Evolutionary conservation across 768 basidiomycete genomes (phyloP), one percentile per base, ranked within the genome.

Genomic region (Tricholoma bakamatsutake): DNA sequence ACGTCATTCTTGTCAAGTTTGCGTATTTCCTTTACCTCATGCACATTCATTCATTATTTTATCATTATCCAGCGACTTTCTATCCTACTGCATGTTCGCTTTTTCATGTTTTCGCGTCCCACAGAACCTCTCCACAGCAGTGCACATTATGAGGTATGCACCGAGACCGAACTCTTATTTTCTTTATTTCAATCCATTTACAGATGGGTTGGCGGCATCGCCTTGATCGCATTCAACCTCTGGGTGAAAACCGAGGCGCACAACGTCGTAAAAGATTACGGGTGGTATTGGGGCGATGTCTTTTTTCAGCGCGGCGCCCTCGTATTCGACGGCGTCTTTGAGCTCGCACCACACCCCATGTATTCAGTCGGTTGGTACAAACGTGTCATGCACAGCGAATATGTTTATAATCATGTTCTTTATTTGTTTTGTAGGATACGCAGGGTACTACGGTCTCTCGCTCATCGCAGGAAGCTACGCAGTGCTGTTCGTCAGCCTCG

Each of bases 211-310:
- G 87, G 88, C 18, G 97, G 97, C 4, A 67, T 90, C 57, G 79
- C 82, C 0, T 75, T 99, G 24, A 93, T 98, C 66, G 81, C 80
- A 18, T 98, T 98, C 79, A 98, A 99, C 69, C 79, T 98, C 34
- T 98, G 95, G 94, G 93, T 99, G 59, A 99, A 99, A 68, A 90
- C 89, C 2, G 96, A 98, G 66, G 97, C 97, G 0, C 97, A 99
- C 68, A 82, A 93, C 53, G 93, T 98, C 49, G 94, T 98, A 58
- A 98, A 97, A 64, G 96, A 98, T 65, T 98, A 96, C 61, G 95
- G 94, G 13, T 98, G 93, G 94, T 98, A 94, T 69, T 93, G 93
- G 93, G 94, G 91, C 9, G 91, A 93, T 61, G 85, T 85, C 55
- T 93, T 93, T 73, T 93, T 93, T 76, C 90, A 92, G 68, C 86